Base-by-base conservation (phyloP, 2,329 filamentous ascomycete genomes). In the Thielaviopsis musarum region DNA sequence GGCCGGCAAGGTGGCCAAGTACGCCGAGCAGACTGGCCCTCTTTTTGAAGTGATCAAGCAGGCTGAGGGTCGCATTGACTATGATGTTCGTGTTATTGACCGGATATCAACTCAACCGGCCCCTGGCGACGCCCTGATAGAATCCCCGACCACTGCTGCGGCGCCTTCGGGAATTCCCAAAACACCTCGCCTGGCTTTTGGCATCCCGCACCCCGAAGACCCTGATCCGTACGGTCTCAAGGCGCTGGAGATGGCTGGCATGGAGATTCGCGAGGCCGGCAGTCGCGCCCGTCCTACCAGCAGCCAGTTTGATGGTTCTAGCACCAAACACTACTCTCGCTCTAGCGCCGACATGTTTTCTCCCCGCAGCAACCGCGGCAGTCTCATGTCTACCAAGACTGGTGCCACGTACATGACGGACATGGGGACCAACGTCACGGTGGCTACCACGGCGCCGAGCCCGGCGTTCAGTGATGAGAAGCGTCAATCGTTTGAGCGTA, bases 151-250 rank as follows among this genome's bases (percentile, higher is more conserved):
- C 52, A 65, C 69, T 3, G 69, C 65, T 5, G 66, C 70, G 61
- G 67, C 61, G 64, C 34, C 52, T 15, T 19, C 52, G 30, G 30
- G 54, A 22, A 56, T 69, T 24, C 66, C 65, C 57, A 64, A 59
- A 21, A 70, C 67, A 59, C 77, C 68, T 54, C 73, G 65, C 63
- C 71, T 76, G 30, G 73, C 74, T 1, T 95, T 96, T 71, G 91
- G 91, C 1, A 75, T 95, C 17, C 90, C 89, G 0, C 83, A 85
- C 63, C 72, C 75, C 3, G 82, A 90, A 59, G 91, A 97, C 65
- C 90, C 91, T 0, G 91, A 97, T 69, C 91, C 91, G 0, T 97
- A 88, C 67, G 91, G 91, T 24, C 87, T 96, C 26, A 79, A 91
- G 64, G 91, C 91, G 7, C 73, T 97, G n/a, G 89, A 95, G 68